phyloP scores from a whole-genome alignment of 2,329 filamentous ascomycete species.

The Monosporascus sp. region DNA sequence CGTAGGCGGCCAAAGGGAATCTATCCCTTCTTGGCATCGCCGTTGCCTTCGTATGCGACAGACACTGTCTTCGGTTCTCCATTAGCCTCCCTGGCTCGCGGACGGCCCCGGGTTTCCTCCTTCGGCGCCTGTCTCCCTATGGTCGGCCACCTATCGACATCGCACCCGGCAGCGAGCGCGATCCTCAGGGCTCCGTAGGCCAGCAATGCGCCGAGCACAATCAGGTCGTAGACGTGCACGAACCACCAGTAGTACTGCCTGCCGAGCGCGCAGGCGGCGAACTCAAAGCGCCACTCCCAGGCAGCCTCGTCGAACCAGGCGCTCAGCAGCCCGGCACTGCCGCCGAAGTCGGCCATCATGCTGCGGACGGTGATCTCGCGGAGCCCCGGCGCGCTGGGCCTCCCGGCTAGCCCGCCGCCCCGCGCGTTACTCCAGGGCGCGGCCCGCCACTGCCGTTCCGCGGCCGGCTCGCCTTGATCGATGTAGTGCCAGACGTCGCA shows the following conservation, averaged over 20 bases:
- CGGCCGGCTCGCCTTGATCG: constrained; percentile 50
- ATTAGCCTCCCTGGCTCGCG: background rate
- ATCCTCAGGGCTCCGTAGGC: constrained; percentile 20
- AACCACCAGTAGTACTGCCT: constrained; percentile 93
- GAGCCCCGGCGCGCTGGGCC: constrained; percentile 54
- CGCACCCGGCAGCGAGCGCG: constrained; percentile 12
- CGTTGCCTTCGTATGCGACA: constrained; percentile 3
- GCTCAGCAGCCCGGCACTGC: constrained; percentile 82
- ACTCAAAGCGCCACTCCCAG: constrained; percentile 79
- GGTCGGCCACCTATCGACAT: constrained; percentile 13
- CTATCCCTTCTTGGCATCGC: constrained; percentile 13
- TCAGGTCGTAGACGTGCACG: constrained; percentile 69
- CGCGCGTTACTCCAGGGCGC: constrained; percentile 42
- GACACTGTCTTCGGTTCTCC: background rate
- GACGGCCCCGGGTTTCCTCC: background rate
- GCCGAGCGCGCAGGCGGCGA: constrained; percentile 71
- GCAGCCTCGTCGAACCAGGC: constrained; percentile 75
- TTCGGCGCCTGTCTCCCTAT: background rate
- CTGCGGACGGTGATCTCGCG: constrained; percentile 90
- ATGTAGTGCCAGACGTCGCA: constrained; percentile 86
- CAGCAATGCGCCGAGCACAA: constrained; percentile 30
- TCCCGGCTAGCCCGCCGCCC: constrained; percentile 33
- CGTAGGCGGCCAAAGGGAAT: background rate
- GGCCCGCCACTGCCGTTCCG: constrained; percentile 46
- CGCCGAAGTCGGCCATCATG: constrained; percentile 98